phyloP scores from a whole-genome alignment of 352 stramenopile species.

The Globisporangium polare region DNA sequence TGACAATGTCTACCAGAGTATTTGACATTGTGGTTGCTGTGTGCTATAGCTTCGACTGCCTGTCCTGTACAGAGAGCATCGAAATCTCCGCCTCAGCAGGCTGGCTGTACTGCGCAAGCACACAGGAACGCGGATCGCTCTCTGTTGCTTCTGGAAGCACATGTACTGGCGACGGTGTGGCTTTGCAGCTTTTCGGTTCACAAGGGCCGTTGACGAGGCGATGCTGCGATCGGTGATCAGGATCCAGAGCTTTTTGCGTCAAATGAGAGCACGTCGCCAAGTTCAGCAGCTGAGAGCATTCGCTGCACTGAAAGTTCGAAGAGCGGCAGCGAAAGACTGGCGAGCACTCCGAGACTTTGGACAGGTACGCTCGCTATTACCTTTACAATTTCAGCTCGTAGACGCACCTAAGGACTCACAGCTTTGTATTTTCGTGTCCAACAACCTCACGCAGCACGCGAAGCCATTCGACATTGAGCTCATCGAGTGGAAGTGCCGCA shows the following conservation, averaged over 20 bases:
- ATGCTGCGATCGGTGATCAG: slow-evolving; percentile 17
- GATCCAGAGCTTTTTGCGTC: slow-evolving; percentile 23
- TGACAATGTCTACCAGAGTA: not conserved
- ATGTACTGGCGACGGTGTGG: slow-evolving; percentile 27
- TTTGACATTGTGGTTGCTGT: not conserved
- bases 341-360: slow-evolving; percentile 3
- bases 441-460: slow-evolving; percentile 8
- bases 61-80: slow-evolving; percentile 9
- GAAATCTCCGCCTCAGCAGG: slow-evolving; percentile 1
- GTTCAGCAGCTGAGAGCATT: slow-evolving; percentile 10
- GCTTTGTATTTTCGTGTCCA: not conserved
- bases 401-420: not conserved
- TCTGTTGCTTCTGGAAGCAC: slow-evolving; percentile 37
- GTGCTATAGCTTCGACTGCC: slow-evolving; percentile 12
- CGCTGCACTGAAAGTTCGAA: not conserved
- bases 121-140: slow-evolving; percentile 22
- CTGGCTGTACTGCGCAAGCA: slow-evolving; percentile 13
- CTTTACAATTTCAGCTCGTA: not conserved
- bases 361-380: not conserved
- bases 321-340: slow-evolving; percentile 10
- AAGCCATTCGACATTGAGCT: slow-evolving; percentile 18
- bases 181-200: slow-evolving; percentile 21
- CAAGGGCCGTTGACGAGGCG: not conserved
- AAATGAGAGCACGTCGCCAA: slow-evolving; percentile 3
- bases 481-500: slow-evolving; percentile 29